Conservation (phyloP, 108 stramenopile species). For the Nitzschia putrida region DNA sequence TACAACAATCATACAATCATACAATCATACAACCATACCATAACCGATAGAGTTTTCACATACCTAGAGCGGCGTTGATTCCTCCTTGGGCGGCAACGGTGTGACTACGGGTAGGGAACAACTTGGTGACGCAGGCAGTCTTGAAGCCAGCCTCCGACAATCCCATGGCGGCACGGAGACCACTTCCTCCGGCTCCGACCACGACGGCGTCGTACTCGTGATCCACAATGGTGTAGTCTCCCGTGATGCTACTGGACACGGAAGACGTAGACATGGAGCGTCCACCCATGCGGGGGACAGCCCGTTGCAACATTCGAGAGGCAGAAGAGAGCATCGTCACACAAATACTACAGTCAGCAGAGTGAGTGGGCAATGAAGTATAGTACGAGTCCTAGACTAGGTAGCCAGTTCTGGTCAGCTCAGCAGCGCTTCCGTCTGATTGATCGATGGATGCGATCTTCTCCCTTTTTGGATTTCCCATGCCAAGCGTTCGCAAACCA, state of each 20-base stretch:
- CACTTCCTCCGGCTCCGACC: conserved; percentile 97
- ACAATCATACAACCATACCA: neutral
- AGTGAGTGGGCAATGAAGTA: neutral
- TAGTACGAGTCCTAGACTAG: neutral
- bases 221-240: conserved; percentile 92
- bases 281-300: neutral
- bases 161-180: conserved; percentile 99
- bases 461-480: neutral
- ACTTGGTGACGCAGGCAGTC: conserved; percentile 99
- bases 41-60: neutral
- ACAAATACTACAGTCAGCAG: neutral
- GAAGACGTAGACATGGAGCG: conserved; percentile 16
- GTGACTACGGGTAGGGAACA: conserved; percentile 98
- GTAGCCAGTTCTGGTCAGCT: neutral
- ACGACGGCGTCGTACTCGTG: conserved; percentile 99
- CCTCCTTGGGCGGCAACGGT: conserved; percentile 99
- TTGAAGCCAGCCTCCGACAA: conserved; percentile 96
- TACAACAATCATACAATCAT: neutral
- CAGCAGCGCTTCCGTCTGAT: too few species aligned
- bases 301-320: neutral
- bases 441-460: neutral
- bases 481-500: neutral
- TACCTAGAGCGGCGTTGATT: conserved; percentile 98
- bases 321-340: neutral
- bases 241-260: conserved; percentile 41